A percentile compares a stretch with the other conserved stretches of the same genome.
phyloP scores from a whole-genome alignment of 495 filamentous ascomycete species.

The Clohesyomyces aquaticus region DNA sequence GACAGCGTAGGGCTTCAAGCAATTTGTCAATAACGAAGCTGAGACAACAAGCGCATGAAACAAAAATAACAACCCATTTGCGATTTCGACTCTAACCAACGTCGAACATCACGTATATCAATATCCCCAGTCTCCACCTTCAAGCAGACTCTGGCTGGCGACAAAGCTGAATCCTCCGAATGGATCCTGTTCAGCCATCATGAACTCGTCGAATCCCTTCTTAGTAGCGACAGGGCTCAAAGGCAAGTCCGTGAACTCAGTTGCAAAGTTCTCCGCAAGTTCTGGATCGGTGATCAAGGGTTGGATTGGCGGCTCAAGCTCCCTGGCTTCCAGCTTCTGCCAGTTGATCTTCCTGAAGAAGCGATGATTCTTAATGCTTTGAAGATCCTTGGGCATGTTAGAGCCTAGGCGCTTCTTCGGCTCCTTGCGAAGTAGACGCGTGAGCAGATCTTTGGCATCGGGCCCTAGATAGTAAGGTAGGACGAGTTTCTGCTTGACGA shows the following conservation, averaged over 20 bases:
- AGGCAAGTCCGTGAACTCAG: conserved; percentile 82
- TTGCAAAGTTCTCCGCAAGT: conserved; percentile 90
- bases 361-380: conserved; percentile 85
- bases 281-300: conserved; percentile 93
- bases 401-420: conserved; percentile 83
- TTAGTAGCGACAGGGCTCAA: conserved; percentile 78
- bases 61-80: neutral
- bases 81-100: neutral
- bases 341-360: conserved; percentile 98
- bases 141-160: conserved; percentile 82
- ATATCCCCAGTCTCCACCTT: conserved; percentile 37
- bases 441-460: conserved; percentile 92
- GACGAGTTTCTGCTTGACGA: conserved; percentile 83
- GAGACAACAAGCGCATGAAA: too few relatives aligned
- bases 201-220: conserved; percentile 44
- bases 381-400: conserved; percentile 84
- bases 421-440: conserved; percentile 85
- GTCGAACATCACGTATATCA: conserved; percentile 6
- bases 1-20: too few relatives aligned
- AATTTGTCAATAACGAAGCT: too few relatives aligned
- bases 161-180: conserved; percentile 98
- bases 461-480: conserved; percentile 85
- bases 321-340: conserved; percentile 74
- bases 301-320: conserved; percentile 82
- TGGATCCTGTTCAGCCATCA: conserved; percentile 59